A percentile compares a stretch with the other conserved stretches of the same genome.
Conservation (phyloP, 1,284 basidiomycete species). For the Malassezia equina region DNA sequence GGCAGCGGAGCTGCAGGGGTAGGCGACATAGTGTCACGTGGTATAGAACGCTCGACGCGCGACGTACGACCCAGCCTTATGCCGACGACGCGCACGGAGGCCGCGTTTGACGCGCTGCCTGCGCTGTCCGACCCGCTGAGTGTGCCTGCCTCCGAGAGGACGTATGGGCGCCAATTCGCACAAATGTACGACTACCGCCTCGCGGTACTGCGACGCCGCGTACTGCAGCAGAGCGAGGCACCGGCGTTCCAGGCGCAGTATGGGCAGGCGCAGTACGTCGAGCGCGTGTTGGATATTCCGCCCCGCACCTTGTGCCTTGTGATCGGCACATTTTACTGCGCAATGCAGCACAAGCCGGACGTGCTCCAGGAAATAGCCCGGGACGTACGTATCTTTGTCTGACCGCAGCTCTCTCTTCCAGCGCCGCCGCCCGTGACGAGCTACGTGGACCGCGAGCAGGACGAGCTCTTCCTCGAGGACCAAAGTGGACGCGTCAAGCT, state of each 20-base stretch:
- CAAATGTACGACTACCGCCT: slow-evolving; percentile 47
- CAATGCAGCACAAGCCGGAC: slow-evolving; percentile 96
- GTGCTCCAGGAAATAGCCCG: slow-evolving; percentile 86
- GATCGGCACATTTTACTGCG: slow-evolving; percentile 88
- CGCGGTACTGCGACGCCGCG: slow-evolving; percentile 34
- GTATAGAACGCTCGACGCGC: neutral
- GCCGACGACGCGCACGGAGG: neutral
- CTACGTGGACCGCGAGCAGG: slow-evolving; percentile 58
- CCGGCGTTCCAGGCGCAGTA: neutral
- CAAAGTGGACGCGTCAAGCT: slow-evolving; percentile 83
- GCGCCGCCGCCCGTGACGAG: slow-evolving; percentile 55
- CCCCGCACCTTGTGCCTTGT: slow-evolving; percentile 78
- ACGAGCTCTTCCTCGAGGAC: slow-evolving; percentile 82
- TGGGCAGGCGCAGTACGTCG: slow-evolving; percentile 52
- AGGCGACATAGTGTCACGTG: slow-evolving; percentile 1
- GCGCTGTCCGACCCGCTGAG: slow-evolving; percentile 27
- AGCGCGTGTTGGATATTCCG: slow-evolving; percentile 76
- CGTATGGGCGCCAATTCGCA: slow-evolving; percentile 39
- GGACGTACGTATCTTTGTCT: slow-evolving; percentile 56
- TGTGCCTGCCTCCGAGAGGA: slow-evolving; percentile 30
- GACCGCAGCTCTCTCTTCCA: slow-evolving; percentile 71
- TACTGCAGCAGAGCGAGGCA: slow-evolving; percentile 15
- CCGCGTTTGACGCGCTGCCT: slow-evolving; percentile 8
- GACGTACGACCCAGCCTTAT: neutral
- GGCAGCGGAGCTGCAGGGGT: slow-evolving; percentile 8